Base-by-base conservation (phyloP, 1,139 yeast genomes). In the Casaregolazyma suthepensis region DNA sequence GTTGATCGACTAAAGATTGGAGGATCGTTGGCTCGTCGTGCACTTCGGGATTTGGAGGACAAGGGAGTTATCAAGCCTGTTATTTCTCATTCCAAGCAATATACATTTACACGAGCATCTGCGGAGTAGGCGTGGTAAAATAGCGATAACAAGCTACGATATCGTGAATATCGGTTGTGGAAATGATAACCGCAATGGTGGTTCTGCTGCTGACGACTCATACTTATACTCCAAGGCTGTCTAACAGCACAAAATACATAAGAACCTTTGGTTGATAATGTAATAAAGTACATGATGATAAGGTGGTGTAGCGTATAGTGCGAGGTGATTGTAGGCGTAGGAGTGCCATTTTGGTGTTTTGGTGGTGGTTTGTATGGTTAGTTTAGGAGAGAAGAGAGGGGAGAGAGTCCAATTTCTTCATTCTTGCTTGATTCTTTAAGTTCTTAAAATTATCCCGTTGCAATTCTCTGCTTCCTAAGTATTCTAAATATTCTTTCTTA, bases 1-100 rank as follows among this genome's bases (percentile, higher is more conserved):
- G 99, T 93, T 73, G 99, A 93, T 81, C 91, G 99, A 84, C 85
- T 94, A 78, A 93, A 94, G 95, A 82, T 93, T 72, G 96, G 96
- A 81, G 99, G 99, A 77, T 91, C 99, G 63, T 72, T 93, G 72
- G 99, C 99, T 72, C 91, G 99, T 81, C 86, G 89, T 75, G 99
- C 98, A 72, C 86, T 93, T 75, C 84, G 82, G 77, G 96, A 93
- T 75, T 88, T 94, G 76, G 98, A 89, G 81, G 82, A 79, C 65
- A 93, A 91, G 71, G 99, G 99, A 74, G 78, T 88, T 76, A 94
- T 94, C 78, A 87, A 85, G 81, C 91, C 96, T 70, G 87, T 94
- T 75, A 84, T 87, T 72, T 85, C 83, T 76, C 97, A 90, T 88
- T 85, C 97, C 74, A 88, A 88, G 81, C 99, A 94, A 83, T 83